Evolutionary conservation across 106 monocot genomes (phyloP).

Genomic region (Apostasia shenzhenica): DNA sequence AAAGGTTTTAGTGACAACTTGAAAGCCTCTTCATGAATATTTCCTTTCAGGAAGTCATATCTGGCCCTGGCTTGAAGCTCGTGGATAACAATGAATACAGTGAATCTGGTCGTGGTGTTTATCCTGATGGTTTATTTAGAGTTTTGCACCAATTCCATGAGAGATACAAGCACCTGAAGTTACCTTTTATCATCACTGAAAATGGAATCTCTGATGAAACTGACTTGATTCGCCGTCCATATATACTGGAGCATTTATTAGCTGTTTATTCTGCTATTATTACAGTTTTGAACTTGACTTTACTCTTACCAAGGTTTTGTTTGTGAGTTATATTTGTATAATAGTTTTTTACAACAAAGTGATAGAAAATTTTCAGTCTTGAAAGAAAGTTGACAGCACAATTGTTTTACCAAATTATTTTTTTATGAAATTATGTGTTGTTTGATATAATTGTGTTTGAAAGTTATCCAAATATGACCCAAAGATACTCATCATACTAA

Average conservation of each 20-base stretch:
- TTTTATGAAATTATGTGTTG: no score
- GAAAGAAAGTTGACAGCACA: no score
- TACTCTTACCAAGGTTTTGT: neutral
- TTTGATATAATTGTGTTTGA: no score
- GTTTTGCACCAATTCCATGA: slow-evolving; percentile 81
- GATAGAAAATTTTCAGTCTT: no score
- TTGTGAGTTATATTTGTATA: no score
- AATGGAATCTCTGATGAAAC: slow-evolving; percentile 97
- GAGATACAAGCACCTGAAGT: slow-evolving; percentile 70
- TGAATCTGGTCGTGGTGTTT: slow-evolving; percentile 94
- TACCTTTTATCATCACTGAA: slow-evolving; percentile 87
- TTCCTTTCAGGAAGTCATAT: slow-evolving; percentile 65
- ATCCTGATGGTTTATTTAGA: slow-evolving; percentile 87
- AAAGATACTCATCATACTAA: neutral
- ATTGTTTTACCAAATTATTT: no score
- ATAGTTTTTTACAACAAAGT: no score
- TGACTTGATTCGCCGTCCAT: slow-evolving; percentile 84
- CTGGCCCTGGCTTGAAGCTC: slow-evolving; percentile 81
- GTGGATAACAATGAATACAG: slow-evolving; percentile 78
- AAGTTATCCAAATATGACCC: no score
- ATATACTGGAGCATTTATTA: slow-evolving; percentile 85
- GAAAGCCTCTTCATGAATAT: neutral
- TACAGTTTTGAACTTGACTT: slow-evolving; percentile 30
- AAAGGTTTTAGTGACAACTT: neutral
- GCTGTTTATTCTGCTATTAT: slow-evolving; percentile 76